Percentiles rank a stretch among this genome's conserved stretches.
Evolutionary conservation across 2,329 filamentous ascomycete genomes (phyloP).

Genomic region (Raffaelea deltoideospora): DNA sequence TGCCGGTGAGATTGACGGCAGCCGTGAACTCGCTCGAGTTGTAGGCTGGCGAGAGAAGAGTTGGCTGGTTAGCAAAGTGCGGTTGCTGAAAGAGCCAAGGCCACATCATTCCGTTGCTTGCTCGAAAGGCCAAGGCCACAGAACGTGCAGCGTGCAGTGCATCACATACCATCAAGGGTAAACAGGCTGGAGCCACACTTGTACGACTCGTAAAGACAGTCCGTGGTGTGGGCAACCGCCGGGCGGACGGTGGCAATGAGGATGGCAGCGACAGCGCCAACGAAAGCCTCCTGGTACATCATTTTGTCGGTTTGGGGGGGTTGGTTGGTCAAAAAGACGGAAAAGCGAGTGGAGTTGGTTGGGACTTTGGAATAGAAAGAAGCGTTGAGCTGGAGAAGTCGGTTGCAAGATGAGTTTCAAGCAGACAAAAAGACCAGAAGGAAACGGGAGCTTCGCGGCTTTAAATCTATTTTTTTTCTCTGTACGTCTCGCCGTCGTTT

Average conservation of each 20-base stretch:
- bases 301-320: neutral
- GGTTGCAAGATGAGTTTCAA: neutral
- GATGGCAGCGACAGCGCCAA: constrained; percentile 1
- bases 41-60: constrained; percentile 5
- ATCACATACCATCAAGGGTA: neutral
- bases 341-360: neutral
- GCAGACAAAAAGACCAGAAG: neutral
- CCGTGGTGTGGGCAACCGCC: too few species aligned
- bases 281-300: neutral
- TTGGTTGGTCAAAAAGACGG: neutral
- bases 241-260: too few species aligned
- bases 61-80: neutral
- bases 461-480: neutral
- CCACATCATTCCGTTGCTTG: neutral
- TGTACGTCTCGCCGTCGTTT: neutral
- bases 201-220: too few species aligned
- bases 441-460: too few species aligned
- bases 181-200: too few species aligned
- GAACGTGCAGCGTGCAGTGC: neutral
- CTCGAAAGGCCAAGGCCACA: too few species aligned
- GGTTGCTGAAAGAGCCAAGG: neutral
- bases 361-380: neutral
- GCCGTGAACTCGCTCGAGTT: constrained; percentile 5
- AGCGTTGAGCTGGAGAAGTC: neutral
- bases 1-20: constrained; percentile 6